Conservation (phyloP, 2,329 filamentous ascomycete species). For the Aspergillus terreus region DNA sequence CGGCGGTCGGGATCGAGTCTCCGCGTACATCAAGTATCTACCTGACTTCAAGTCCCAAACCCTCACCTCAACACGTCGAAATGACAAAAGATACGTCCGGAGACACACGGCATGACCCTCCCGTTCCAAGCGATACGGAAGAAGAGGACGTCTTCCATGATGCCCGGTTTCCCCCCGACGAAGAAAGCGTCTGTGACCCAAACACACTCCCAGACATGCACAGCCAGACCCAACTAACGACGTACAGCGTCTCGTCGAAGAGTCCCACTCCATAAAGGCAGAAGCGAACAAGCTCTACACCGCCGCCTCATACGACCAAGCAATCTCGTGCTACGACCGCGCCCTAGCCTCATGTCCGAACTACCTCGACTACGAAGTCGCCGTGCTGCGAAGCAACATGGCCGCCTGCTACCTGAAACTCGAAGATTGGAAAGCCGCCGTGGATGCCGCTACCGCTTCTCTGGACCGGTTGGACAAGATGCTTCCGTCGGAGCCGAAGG, state of each 20-base stretch:
- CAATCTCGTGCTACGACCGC: slow-evolving; percentile 77
- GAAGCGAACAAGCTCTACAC: slow-evolving; percentile 78
- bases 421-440: slow-evolving; percentile 77
- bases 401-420: slow-evolving; percentile 84
- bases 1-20: not conserved
- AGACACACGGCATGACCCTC: not conserved
- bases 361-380: slow-evolving; percentile 83
- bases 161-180: slow-evolving; percentile 43
- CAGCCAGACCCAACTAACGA: slow-evolving; percentile 1
- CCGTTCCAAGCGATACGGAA: slow-evolving; percentile 27
- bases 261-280: slow-evolving; percentile 70
- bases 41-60: no score
- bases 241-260: slow-evolving; percentile 59
- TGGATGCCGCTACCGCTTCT: slow-evolving; percentile 68
- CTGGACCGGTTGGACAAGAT: slow-evolving; percentile 69
- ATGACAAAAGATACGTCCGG: slow-evolving; percentile 11
- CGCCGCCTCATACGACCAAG: slow-evolving; percentile 66
- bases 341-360: slow-evolving; percentile 75
- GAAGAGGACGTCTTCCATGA: slow-evolving; percentile 41
- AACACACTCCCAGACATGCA: slow-evolving; percentile 2
- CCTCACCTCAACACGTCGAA: no score
- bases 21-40: no score
- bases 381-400: slow-evolving; percentile 84
- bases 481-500: slow-evolving; percentile 30
- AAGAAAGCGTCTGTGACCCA: slow-evolving; percentile 41